A percentile compares a stretch with the other conserved stretches of the same genome.
Conservation (phyloP, 2,329 filamentous ascomycete genomes). For the Penicillium sp. region DNA sequence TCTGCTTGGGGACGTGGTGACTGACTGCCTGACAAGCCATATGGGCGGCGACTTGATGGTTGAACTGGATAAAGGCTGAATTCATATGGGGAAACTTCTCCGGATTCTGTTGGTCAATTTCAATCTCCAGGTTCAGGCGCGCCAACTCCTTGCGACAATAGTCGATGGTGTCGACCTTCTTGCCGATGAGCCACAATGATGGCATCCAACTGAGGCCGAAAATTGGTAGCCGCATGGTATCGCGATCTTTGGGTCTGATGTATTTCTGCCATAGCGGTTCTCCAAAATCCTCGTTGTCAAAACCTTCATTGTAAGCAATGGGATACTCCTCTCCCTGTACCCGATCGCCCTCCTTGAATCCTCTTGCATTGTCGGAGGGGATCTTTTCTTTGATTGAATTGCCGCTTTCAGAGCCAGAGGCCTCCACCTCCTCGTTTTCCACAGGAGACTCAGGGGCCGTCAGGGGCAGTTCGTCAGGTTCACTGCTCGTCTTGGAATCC, state of each 20-base stretch:
- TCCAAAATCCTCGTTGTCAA: conserved; percentile 53
- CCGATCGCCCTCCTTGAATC: conserved; percentile 23
- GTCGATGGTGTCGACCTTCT: conserved; percentile 92
- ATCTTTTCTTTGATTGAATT: too few species aligned
- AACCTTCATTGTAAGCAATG: conserved; percentile 53
- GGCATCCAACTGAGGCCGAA: conserved; percentile 61
- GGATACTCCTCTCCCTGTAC: conserved; percentile 47
- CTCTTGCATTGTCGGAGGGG: too few species aligned
- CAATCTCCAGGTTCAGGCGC: conserved; percentile 84
- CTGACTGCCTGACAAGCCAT: conserved; percentile 93
- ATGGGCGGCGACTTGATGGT: conserved; percentile 91
- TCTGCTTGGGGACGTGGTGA: conserved; percentile 84
- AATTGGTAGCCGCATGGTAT: conserved; percentile 68
- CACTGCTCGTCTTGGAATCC: conserved; percentile 20
- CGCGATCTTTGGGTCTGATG: conserved; percentile 69
- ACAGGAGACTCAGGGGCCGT: conserved; percentile 28
- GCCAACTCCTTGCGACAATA: conserved; percentile 81
- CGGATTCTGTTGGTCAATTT: conserved; percentile 73
- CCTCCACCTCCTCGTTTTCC: too few species aligned
- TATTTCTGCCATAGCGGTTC: conserved; percentile 73
- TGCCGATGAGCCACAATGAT: conserved; percentile 64
- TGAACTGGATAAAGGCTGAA: conserved; percentile 96
- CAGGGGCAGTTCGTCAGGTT: conserved; percentile 32
- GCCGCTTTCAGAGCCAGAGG: too few species aligned
- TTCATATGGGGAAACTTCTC: conserved; percentile 88